Evolutionary conservation across 148 eudicot species (phyloP).

Genomic region (Nyssa sinensis): DNA sequence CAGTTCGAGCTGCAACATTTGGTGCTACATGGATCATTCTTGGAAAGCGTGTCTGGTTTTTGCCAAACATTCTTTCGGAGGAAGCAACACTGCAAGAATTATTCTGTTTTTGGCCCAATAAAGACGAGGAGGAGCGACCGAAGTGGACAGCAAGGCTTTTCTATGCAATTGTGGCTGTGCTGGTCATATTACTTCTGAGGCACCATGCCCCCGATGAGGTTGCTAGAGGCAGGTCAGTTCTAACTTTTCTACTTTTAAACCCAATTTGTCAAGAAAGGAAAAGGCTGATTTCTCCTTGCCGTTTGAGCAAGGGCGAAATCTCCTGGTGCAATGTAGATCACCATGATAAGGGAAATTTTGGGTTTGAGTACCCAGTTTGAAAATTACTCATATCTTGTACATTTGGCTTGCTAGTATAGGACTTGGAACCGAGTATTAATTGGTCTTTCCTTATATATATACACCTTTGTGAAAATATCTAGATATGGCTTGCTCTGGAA

Average conservation of each 20-base stretch:
- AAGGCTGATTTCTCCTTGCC: not conserved
- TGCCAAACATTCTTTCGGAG: constrained; percentile 99
- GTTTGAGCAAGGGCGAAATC: not conserved
- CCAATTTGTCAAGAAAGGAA: not conserved
- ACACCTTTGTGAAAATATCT: not conserved
- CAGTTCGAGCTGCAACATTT: constrained; percentile 89
- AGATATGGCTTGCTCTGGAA: not conserved
- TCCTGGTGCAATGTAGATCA: not conserved
- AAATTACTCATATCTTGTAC: not conserved
- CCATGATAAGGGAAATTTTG: not conserved
- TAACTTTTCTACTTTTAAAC: not conserved
- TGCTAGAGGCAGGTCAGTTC: constrained; percentile 88
- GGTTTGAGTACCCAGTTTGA: not conserved
- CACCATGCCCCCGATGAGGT: constrained; percentile 99
- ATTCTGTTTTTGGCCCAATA: constrained; percentile 94
- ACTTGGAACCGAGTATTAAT: not conserved
- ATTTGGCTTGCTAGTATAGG: not conserved
- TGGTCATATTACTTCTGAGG: constrained; percentile 67
- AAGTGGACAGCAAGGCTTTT: constrained; percentile 92
- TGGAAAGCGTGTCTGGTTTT: constrained; percentile 89
- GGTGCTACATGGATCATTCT: constrained; percentile 74
- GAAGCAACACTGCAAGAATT: constrained; percentile 91
- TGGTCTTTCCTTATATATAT: not conserved
- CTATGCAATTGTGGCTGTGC: constrained; percentile 60
- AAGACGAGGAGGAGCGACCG: constrained; percentile 88